Evolutionary conservation across 768 basidiomycete species (phyloP), one percentile per base, ranked within the genome.

Genomic region (Rhodosporidiobolus sp.): DNA sequence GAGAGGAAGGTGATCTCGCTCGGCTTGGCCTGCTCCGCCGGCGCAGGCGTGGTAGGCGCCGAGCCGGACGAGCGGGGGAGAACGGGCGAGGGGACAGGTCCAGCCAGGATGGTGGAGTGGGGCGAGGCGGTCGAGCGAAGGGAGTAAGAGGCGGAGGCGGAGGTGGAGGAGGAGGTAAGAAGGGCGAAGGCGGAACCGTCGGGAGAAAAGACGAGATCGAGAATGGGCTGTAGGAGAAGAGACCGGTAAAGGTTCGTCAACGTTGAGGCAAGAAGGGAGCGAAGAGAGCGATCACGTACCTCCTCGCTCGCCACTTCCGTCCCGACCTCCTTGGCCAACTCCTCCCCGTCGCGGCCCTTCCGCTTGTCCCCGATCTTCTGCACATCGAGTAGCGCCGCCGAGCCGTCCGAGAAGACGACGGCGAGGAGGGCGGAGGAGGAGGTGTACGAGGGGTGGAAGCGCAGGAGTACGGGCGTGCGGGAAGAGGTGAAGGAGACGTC

Each of bases 141-240:
- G 34, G 48, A n/a, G 53, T 61, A 69, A 4, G 17, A 26, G 17
- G 28, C 60, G 45, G 38, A n/a, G 24, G 32, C 34, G 16, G 12
- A 14, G 14, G 24, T 53, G 32, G 55, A 56, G 20, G 55, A 56
- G 20, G 4, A 20, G 55, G 48, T 20, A 35, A 70, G 56, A 32
- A 59, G 16, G 38, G 43, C 56, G 49, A 64, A 26, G 22, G 49
- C 49, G 22, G 62, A 34, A 1, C 63, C 69, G 50, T 65, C 69
- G 58, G 58, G 52, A 2, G 69, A 65, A 53, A 56, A 70, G 32
- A 64, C 30, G 12, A 61, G n/a, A 59, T 70, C 69, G 64, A 30
- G 28, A 34, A 65, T 50, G 26, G 46, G 17, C 65, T 66, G 65
- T 19, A 24, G 1, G 17, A 20, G 22, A n/a, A 24, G 24, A 24